Conservation (phyloP, 1,139 yeast genomes). For the Sugiyamaella grinbergsii region DNA sequence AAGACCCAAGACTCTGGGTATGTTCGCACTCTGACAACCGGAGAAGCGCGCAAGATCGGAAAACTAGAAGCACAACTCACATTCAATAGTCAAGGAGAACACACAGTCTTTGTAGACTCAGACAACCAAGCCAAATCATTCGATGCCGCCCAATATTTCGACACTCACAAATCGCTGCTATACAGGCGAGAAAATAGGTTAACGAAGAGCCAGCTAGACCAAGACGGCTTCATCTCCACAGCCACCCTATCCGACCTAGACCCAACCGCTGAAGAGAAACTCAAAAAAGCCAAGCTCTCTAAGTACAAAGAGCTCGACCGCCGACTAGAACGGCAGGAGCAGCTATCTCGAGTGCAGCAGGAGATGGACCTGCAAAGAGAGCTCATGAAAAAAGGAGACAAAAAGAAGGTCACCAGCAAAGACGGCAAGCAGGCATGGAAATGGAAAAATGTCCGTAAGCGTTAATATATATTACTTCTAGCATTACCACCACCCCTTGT, state of each 20-base stretch:
- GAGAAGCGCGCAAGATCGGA: slow-evolving; percentile 66
- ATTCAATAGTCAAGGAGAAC: slow-evolving; percentile 57
- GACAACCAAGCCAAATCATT: slow-evolving; percentile 58
- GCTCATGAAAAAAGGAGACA: slow-evolving; percentile 86
- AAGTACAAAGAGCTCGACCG: slow-evolving; percentile 52
- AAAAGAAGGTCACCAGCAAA: slow-evolving; percentile 67
- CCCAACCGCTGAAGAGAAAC: slow-evolving; percentile 7
- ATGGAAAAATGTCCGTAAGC: slow-evolving; percentile 86
- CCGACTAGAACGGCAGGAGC: slow-evolving; percentile 61
- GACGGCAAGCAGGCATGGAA: slow-evolving; percentile 73
- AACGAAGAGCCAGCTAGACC: slow-evolving; percentile 60
- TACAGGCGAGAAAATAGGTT: slow-evolving; percentile 73
- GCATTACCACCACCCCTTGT: neutral
- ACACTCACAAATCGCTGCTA: slow-evolving; percentile 67
- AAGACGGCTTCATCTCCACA: slow-evolving; percentile 33
- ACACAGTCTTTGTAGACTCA: slow-evolving; percentile 81
- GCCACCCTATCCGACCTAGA: slow-evolving; percentile 12
- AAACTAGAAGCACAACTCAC: slow-evolving; percentile 57
- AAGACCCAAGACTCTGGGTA: slow-evolving; percentile 91
- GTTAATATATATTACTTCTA: no score
- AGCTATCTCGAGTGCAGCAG: slow-evolving; percentile 66
- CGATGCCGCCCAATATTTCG: slow-evolving; percentile 63
- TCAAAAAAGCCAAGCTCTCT: slow-evolving; percentile 54
- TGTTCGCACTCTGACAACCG: slow-evolving; percentile 70
- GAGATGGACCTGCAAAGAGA: slow-evolving; percentile 79